Base-by-base conservation (phyloP, 805 yeast species). In the Zygoascus biomembranicola region DNA sequence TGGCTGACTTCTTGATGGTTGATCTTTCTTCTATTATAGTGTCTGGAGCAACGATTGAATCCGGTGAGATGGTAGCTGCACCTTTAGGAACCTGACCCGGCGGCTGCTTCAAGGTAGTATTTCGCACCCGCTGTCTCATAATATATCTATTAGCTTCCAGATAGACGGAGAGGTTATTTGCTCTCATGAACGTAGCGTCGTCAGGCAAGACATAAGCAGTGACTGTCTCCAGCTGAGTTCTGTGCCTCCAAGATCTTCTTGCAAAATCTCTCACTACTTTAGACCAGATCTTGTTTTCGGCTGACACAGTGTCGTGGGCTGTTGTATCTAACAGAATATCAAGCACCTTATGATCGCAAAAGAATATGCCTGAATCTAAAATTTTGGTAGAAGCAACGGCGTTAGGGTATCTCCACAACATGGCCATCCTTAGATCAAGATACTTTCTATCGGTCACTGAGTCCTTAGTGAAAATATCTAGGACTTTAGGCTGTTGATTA, bases 241-340 rank as follows among this genome's bases (percentile, higher is more conserved):
- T 74, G 65, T 90, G 96, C 61, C 78, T 79, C 99, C 99, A 94
- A 1, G 96, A 84, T 58, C 95, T 80, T 68, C 98, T 80, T 2
- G 95, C 95, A 54, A 92, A 70, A 63, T 90, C 96, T 63, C 98
- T 80, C 43, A 90, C 78, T 23, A 90, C 75, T 39, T 56, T 54
- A 13, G 57, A 53, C 57, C 61, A 57, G 6, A 57, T 37, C 18
- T 55, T 52, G 23, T 49, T 43, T 23, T 46, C 49, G 6, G 41
- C 14, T 13, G 49, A 46, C 44, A 42, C 26, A n/a, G 44, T 10
- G 20, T 65, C 57, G 14, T 59, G 48, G 32, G 58, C 57, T 55
- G 68, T 53, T 57, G 66, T 56, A 57, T 70, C 66, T 10, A 72
- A 71, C 23, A 87, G 72, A 11, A 85, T 72, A 8, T 73, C 70